Percentiles rank a stretch among this genome's conserved stretches.
These are phyloP conservation scores for Saururus chinensis DNA, from an alignment of 164 flowering plant species.

Conservation along the genomic window DNA sequence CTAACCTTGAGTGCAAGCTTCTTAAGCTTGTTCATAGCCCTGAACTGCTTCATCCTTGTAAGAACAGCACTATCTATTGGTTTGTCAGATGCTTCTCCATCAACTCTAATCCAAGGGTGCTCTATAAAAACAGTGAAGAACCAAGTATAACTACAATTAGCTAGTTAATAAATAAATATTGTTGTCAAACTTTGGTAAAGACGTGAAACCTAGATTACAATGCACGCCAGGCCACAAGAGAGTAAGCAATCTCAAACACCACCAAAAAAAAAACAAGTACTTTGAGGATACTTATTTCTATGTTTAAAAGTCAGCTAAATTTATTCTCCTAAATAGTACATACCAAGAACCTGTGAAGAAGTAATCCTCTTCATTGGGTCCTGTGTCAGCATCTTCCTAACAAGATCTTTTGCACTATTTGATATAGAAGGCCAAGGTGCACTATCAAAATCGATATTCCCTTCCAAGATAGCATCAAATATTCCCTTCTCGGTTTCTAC, in stretches of 20 bases:
- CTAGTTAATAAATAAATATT: too few relatives aligned
- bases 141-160: background rate
- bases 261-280: background rate
- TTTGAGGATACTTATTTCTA: background rate
- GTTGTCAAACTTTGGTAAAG: background rate
- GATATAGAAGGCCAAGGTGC: conserved; percentile 82
- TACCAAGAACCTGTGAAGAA: conserved; percentile 82
- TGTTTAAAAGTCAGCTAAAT: too few relatives aligned
- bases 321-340: background rate
- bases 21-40: conserved; percentile 95
- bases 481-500: conserved; percentile 80
- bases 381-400: conserved; percentile 67
- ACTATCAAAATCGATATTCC: conserved; percentile 60
- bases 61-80: conserved; percentile 93
- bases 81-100: conserved; percentile 81
- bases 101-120: conserved; percentile 92
- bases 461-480: conserved; percentile 65
- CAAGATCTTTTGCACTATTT: conserved; percentile 69
- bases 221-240: background rate
- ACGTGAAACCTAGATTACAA: background rate
- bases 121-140: conserved; percentile 23
- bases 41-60: conserved; percentile 86
- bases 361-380: conserved; percentile 79
- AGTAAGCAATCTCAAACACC: too few relatives aligned
- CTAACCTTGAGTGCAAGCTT: conserved; percentile 81